Evolutionary conservation across 768 basidiomycete species (phyloP).

Genomic region (Leccinum incarnatum): DNA sequence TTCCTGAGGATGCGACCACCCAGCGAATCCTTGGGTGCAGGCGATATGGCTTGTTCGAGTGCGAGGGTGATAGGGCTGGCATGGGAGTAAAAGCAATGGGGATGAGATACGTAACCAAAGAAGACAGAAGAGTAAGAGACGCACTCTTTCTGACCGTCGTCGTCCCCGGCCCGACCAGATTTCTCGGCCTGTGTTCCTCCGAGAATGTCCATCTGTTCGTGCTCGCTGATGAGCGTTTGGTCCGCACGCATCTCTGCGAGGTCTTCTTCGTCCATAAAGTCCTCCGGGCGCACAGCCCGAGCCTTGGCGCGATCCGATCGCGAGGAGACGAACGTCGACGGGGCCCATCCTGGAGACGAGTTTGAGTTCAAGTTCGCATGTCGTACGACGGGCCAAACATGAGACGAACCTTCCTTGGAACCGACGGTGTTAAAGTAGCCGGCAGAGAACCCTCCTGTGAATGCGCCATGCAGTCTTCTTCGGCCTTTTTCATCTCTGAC

Average conservation of each 20-base stretch:
- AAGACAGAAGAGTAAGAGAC: not conserved
- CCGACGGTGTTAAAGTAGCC: slow-evolving; percentile 97
- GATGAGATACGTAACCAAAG: not conserved
- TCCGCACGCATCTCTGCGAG: slow-evolving; percentile 76
- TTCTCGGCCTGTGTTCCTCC: slow-evolving; percentile 54
- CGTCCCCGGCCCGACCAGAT: slow-evolving; percentile 30
- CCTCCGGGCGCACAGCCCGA: slow-evolving; percentile 67
- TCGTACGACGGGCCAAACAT: not conserved
- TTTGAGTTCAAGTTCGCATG: not conserved
- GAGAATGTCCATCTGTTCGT: slow-evolving; percentile 71
- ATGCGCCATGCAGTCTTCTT: slow-evolving; percentile 92
- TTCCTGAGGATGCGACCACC: slow-evolving; percentile 87
- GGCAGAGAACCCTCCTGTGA: slow-evolving; percentile 97
- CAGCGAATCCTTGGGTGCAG: slow-evolving; percentile 72
- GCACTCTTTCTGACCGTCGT: slow-evolving; percentile 42
- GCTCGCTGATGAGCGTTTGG: slow-evolving; percentile 71
- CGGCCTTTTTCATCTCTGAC: slow-evolving; percentile 93
- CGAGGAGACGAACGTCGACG: slow-evolving; percentile 90
- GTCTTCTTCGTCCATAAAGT: slow-evolving; percentile 99
- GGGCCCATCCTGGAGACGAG: slow-evolving; percentile 80
- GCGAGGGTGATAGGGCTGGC: slow-evolving; percentile 59
- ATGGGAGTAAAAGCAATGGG: not conserved
- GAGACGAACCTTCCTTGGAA: slow-evolving; percentile 79
- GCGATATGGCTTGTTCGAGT: slow-evolving; percentile 65
- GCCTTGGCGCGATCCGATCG: slow-evolving; percentile 66